Conservation (phyloP, 768 basidiomycete genomes). For the Kwoniella pini region DNA sequence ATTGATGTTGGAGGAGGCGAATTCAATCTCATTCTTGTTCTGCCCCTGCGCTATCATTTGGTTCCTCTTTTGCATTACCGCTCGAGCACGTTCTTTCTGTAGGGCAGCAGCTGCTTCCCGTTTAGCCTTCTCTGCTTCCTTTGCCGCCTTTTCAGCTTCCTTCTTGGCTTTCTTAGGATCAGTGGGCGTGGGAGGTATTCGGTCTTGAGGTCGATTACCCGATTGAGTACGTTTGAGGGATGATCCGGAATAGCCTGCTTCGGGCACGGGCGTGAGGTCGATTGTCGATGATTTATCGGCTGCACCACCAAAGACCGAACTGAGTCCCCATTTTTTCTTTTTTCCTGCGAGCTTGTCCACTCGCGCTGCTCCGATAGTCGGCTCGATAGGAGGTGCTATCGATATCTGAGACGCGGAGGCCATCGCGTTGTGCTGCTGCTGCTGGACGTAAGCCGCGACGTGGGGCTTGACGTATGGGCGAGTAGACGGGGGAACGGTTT, state of each 20-base stretch:
- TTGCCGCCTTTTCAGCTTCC: slow-evolving; percentile 56
- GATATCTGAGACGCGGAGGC: background rate
- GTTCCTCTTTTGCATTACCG: slow-evolving; percentile 86
- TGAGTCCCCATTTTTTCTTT: slow-evolving; percentile 56
- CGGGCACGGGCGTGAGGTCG: slow-evolving; percentile 37
- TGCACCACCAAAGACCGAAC: slow-evolving; percentile 53
- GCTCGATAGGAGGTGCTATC: slow-evolving; percentile 31
- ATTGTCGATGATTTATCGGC: slow-evolving; percentile 39
- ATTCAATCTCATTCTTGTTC: slow-evolving; percentile 32
- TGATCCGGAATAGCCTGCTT: slow-evolving; percentile 36
- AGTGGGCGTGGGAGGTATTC: slow-evolving; percentile 22
- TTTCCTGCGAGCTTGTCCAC: slow-evolving; percentile 44
- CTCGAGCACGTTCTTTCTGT: slow-evolving; percentile 83
- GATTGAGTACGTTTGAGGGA: slow-evolving; percentile 54
- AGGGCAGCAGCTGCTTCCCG: slow-evolving; percentile 72
- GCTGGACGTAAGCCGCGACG: slow-evolving; percentile 33
- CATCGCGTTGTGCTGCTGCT: slow-evolving; percentile 29
- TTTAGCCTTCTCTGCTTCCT: slow-evolving; percentile 79
- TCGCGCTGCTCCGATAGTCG: slow-evolving; percentile 13
- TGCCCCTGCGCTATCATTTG: slow-evolving; percentile 62
- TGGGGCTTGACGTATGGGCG: slow-evolving; percentile 21
- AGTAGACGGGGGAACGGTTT: slow-evolving; percentile 43
- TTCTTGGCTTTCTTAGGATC: slow-evolving; percentile 58
- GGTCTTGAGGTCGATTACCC: slow-evolving; percentile 34
- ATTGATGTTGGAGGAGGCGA: slow-evolving; percentile 8